Conservation (phyloP, 352 stramenopile species). For the Globisporangium abappressorium region DNA sequence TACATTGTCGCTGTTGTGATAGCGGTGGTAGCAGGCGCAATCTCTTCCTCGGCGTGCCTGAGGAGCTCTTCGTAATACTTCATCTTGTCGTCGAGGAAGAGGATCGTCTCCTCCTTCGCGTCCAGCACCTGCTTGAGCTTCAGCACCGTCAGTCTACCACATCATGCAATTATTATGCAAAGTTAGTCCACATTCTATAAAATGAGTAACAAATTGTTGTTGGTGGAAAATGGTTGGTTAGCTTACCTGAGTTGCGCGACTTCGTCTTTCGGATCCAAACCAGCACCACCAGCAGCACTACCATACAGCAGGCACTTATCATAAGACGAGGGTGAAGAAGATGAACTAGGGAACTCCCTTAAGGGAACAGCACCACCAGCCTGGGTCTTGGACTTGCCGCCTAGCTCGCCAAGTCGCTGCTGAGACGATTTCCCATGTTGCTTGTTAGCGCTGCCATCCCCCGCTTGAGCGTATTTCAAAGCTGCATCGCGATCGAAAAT, state of each 20-base stretch:
- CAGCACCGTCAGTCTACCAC: conserved; percentile 44
- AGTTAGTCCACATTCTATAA: not conserved
- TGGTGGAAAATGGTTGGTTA: not conserved
- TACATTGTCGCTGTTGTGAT: not conserved
- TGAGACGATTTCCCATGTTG: not conserved
- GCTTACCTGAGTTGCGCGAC: conserved; percentile 28
- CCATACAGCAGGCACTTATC: not conserved
- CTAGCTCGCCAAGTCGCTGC: not conserved
- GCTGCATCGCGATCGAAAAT: conserved; percentile 10
- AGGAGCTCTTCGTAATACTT: conserved; percentile 36
- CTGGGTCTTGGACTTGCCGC: not conserved
- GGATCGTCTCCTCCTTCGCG: conserved; percentile 57
- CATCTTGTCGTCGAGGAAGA: conserved; percentile 54
- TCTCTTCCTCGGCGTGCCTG: not conserved
- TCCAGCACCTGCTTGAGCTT: conserved; percentile 55
- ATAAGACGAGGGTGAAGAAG: not conserved
- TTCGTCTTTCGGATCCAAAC: conserved; percentile 5
- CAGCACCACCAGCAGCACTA: not conserved
- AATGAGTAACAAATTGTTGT: not conserved
- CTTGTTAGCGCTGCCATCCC: not conserved
- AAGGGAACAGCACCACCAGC: not conserved
- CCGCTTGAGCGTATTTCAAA: not conserved
- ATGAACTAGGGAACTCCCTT: not conserved
- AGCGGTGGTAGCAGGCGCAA: not conserved
- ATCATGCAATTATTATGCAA: not conserved